A percentile compares a stretch with the other conserved stretches of the same genome.
These are phyloP conservation scores for Tanacetum coccineum DNA, from an alignment of 129 eudicot species.

Conservation along the genomic window DNA sequence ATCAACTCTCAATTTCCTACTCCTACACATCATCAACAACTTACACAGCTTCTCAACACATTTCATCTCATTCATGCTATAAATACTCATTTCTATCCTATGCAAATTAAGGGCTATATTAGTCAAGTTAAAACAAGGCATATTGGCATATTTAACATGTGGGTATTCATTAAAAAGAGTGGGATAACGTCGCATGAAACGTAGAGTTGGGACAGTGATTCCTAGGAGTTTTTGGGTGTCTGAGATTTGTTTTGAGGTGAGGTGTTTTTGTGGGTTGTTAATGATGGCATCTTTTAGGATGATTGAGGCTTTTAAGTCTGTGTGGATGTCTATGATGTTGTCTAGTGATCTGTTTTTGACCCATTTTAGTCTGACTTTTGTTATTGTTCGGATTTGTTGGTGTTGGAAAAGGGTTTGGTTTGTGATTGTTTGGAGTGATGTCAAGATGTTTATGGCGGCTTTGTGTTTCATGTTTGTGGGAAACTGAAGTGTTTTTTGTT, in stretches of 20 bases:
- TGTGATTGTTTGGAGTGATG: slow-evolving; percentile 22
- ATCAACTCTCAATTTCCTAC: slow-evolving; percentile 43
- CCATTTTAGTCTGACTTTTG: slow-evolving; percentile 40
- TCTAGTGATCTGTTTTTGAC: slow-evolving; percentile 64
- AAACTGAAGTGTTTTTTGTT: background rate
- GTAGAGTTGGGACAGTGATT: slow-evolving; percentile 79
- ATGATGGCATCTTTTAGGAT: slow-evolving; percentile 64
- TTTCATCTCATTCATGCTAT: slow-evolving; percentile 31
- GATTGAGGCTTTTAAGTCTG: slow-evolving; percentile 77
- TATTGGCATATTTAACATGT: slow-evolving; percentile 63
- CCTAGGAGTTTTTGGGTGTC: slow-evolving; percentile 59
- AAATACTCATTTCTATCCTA: slow-evolving; percentile 39
- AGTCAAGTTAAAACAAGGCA: slow-evolving; percentile 38
- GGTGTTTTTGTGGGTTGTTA: slow-evolving; percentile 30
- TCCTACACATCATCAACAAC: slow-evolving; percentile 64
- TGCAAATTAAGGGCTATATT: slow-evolving; percentile 29
- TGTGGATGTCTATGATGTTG: slow-evolving; percentile 71
- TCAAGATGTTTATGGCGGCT: slow-evolving; percentile 15
- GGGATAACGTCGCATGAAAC: slow-evolving; percentile 87
- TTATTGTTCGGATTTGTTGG: slow-evolving; percentile 23
- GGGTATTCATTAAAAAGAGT: slow-evolving; percentile 74
- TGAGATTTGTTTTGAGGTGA: slow-evolving; percentile 19
- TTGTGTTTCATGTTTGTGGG: slow-evolving; percentile 21
- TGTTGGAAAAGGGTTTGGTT: background rate
- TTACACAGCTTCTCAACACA: slow-evolving; percentile 45